Percentiles rank a stretch among this genome's conserved stretches.
phyloP scores from a whole-genome alignment of 1,284 basidiomycete species.

The Leccinum angustisporum region DNA sequence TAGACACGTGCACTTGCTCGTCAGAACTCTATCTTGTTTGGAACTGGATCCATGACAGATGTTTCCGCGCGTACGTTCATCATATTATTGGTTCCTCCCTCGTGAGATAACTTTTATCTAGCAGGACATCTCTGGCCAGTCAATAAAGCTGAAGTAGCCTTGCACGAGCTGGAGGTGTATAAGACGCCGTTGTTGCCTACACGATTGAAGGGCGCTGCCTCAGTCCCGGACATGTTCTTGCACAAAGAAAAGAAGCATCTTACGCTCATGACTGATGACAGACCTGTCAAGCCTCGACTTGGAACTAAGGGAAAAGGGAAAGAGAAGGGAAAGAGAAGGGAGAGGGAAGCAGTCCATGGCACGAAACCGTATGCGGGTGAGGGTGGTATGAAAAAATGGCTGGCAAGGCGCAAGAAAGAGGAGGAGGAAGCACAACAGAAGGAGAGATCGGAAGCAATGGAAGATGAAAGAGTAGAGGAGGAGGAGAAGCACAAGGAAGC shows the following conservation, averaged over 20 bases:
- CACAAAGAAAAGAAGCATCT: slow-evolving; percentile 53
- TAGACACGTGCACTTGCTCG: slow-evolving; percentile 48
- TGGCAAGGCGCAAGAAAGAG: slow-evolving; percentile 51
- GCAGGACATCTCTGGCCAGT: slow-evolving; percentile 38
- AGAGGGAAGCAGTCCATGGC: slow-evolving; percentile 40
- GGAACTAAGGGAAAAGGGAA: slow-evolving; percentile 32
- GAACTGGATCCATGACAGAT: slow-evolving; percentile 36
- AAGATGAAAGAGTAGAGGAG: slow-evolving; percentile 33
- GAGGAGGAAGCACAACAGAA: slow-evolving; percentile 33
- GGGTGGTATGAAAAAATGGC: slow-evolving; percentile 71
- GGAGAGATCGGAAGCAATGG: slow-evolving; percentile 36
- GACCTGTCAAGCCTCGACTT: slow-evolving; percentile 39
- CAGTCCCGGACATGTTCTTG: slow-evolving; percentile 64
- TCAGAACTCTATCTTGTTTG: slow-evolving; percentile 53
- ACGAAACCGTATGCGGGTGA: slow-evolving; percentile 73
- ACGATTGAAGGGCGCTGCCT: slow-evolving; percentile 52
- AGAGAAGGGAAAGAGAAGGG: slow-evolving; percentile 34
- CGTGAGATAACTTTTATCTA: slow-evolving; percentile 12
- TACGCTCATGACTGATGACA: slow-evolving; percentile 57
- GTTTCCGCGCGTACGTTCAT: slow-evolving; percentile 30
- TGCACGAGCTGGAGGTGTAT: slow-evolving; percentile 71
- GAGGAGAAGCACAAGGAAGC: slow-evolving; percentile 21
- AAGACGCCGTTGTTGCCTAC: slow-evolving; percentile 73
- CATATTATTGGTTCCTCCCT: slow-evolving; percentile 6
- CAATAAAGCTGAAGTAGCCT: slow-evolving; percentile 59